Base-by-base conservation (phyloP, 2,329 filamentous ascomycete species). In the Colletotrichum noveboracense region DNA sequence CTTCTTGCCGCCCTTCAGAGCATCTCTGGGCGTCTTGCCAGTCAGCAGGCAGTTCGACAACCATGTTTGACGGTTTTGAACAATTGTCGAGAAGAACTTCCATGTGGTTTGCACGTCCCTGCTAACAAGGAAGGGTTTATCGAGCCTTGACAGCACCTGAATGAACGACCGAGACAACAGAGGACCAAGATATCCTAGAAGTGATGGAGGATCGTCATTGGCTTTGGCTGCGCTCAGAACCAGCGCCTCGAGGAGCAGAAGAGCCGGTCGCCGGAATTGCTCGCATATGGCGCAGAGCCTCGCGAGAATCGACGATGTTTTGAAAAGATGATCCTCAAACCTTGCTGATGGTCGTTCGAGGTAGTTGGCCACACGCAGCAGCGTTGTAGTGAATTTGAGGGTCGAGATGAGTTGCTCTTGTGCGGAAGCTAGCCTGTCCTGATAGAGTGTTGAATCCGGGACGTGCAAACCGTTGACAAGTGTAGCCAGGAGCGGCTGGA, bases 21-120 rank as follows among this genome's bases (percentile, higher is more conserved):
- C 91, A 79, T 97, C 93, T 77, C 94, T 92, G 6, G 96, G 96
- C 1, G 95, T 95, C 81, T 93, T 94, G 26, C 96, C 97, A 8
- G 96, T 98, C 52, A 98, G 91, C 10, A 99, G 89, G 81, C 96
- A 98, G 77, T 98, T 95, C 0, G 96, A 95, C 87, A 99, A 95
- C 95, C 96, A 98, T 81, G 98, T 96, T 82, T 99, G 97, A 77
- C 95, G 93, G 82, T 95, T 96, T 78, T 94, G 94, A 76, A 99
- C 91, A 62, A 98, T 93, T 5, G 94, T 93, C 4, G 96, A 94
- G 69, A 98, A 92, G 80, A 99, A 93, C 72, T 91, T 92, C 97
- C 96, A 99, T 24, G 95, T 93, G 9, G 89, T 88, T 56, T 91
- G 90, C 55, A 94, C 91, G 70, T 95, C 91, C 7, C 88, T 83